phyloP scores from a whole-genome alignment of 169 alveolate genomes.

The Plasmodium coatneyi region DNA sequence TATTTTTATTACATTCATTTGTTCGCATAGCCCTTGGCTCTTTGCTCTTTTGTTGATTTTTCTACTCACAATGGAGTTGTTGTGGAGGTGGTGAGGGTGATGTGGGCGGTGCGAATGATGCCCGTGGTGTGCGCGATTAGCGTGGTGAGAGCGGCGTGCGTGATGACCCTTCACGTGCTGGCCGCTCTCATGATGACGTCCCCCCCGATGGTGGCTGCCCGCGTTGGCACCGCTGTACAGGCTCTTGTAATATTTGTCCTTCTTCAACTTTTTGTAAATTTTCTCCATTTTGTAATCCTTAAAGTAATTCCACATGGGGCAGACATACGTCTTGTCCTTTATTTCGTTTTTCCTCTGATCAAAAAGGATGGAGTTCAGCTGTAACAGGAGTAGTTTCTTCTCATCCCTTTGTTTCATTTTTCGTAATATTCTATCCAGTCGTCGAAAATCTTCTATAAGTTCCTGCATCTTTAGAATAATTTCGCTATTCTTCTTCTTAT shows the following conservation, averaged over 20 bases:
- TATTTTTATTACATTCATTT: slow-evolving; percentile 8
- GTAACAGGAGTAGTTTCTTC: slow-evolving; percentile 86
- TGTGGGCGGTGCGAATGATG: neutral
- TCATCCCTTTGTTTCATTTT: slow-evolving; percentile 90
- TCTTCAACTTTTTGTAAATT: slow-evolving; percentile 67
- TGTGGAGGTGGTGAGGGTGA: neutral
- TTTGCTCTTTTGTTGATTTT: slow-evolving; percentile 49
- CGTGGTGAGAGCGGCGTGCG: neutral
- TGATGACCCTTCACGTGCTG: neutral
- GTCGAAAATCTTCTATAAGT: slow-evolving; percentile 86
- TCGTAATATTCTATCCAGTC: slow-evolving; percentile 83
- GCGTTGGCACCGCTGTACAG: slow-evolving; percentile 2
- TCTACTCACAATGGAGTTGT: slow-evolving; percentile 15
- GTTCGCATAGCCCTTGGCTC: slow-evolving; percentile 7
- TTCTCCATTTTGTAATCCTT: slow-evolving; percentile 81
- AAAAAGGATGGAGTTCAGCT: slow-evolving; percentile 84
- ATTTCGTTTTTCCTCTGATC: slow-evolving; percentile 88
- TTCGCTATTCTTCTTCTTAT: slow-evolving; percentile 86
- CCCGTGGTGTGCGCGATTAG: neutral
- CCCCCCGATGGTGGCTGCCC: neutral
- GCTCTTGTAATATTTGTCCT: slow-evolving; percentile 60
- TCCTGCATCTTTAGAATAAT: slow-evolving; percentile 82
- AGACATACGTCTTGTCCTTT: slow-evolving; percentile 85
- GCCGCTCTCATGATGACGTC: neutral
- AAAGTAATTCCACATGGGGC: slow-evolving; percentile 89